Percentiles rank a stretch among this genome's conserved stretches.
Conservation (phyloP, 768 basidiomycete species). For the Termitomyces sp. region DNA sequence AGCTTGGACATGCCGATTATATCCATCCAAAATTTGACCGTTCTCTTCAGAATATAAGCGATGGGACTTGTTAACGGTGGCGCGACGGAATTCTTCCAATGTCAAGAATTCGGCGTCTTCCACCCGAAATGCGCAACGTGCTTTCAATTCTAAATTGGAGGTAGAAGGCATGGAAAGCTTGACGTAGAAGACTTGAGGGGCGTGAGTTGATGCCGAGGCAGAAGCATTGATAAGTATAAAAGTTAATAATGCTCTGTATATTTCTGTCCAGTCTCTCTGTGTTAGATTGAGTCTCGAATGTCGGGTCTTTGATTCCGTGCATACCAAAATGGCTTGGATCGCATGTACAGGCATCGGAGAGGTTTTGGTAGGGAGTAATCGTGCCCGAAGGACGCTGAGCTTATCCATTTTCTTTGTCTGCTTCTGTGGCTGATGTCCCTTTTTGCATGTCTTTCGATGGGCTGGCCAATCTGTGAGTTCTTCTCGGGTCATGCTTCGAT, state of each 20-base stretch:
- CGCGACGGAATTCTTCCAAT: constrained; percentile 7
- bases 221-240: background rate
- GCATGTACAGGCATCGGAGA: background rate
- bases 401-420: background rate
- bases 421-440: background rate
- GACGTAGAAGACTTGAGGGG: constrained; percentile 2
- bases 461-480: constrained; percentile 3
- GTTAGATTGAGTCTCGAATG: background rate
- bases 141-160: constrained; percentile 1
- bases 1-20: background rate
- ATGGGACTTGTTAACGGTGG: constrained; percentile 8
- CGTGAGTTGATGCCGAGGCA: background rate
- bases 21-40: constrained; percentile 3
- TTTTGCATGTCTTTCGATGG: constrained; percentile 6
- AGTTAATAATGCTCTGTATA: background rate
- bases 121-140: background rate
- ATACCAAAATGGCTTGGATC: constrained; percentile 4
- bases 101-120: constrained; percentile 3
- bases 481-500: background rate
- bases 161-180: constrained; percentile 3
- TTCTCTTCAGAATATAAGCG: constrained; percentile 2
- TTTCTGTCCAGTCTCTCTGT: constrained; percentile 7
- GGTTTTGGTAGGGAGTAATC: background rate
- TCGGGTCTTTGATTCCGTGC: background rate
- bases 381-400: background rate